Evolutionary conservation across 106 monocot species (phyloP).

Genomic region (Platanthera zijinensis): DNA sequence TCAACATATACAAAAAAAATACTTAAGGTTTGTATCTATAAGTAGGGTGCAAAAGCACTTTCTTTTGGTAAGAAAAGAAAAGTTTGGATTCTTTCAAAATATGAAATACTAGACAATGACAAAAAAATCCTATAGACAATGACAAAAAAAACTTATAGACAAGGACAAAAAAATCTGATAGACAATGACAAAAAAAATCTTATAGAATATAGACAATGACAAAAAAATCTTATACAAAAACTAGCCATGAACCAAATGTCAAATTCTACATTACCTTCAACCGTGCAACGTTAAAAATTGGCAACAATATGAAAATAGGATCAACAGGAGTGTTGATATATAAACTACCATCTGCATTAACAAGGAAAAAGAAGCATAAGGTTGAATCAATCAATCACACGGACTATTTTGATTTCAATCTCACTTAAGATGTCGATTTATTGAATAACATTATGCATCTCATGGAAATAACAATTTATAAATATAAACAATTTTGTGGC

Average conservation of each 20-base stretch:
- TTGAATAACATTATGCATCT: background rate
- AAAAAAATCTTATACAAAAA: background rate
- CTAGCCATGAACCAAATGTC: background rate
- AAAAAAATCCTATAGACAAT: background rate
- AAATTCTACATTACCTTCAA: constrained; percentile 47
- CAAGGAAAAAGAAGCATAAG: constrained; percentile 3
- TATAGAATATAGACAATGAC: background rate
- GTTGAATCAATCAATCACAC: background rate
- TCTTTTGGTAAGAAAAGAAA: background rate
- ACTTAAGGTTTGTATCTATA: background rate
- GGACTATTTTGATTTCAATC: background rate
- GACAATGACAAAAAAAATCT: background rate
- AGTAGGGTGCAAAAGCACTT: background rate
- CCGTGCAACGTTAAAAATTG: constrained; percentile 66
- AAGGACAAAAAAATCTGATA: background rate
- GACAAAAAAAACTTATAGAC: background rate
- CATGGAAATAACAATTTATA: background rate
- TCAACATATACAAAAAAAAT: background rate
- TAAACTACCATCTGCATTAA: constrained; percentile 71
- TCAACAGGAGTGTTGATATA: constrained; percentile 75
- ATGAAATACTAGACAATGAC: background rate
- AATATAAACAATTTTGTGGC: background rate
- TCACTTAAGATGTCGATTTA: background rate
- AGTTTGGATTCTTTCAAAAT: background rate
- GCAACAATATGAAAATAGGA: constrained; percentile 76